Conservation (phyloP, 2,329 filamentous ascomycete species). For the Pseudocercospora vitis region DNA sequence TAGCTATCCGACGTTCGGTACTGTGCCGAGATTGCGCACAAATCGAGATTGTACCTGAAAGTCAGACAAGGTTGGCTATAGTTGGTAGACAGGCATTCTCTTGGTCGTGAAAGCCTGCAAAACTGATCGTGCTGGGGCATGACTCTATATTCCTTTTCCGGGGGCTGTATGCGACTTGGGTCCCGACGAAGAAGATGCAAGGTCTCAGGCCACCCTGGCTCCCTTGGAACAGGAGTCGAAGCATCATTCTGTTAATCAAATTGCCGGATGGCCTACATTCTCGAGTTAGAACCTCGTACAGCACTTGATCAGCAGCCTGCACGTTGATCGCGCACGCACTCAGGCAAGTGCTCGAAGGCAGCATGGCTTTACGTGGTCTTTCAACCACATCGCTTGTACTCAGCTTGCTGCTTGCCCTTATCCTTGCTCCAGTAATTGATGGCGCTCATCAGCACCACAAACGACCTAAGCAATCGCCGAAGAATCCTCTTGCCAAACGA, state of each 20-base stretch:
- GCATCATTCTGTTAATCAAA: background rate
- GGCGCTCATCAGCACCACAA: background rate
- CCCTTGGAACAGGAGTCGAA: background rate
- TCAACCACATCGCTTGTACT: too few species aligned
- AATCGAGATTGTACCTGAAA: background rate
- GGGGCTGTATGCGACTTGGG: too few species aligned
- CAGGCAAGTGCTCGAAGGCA: slow-evolving; percentile 2
- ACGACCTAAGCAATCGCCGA: background rate
- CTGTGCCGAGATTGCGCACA: background rate
- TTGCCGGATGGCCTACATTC: too few species aligned
- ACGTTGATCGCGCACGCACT: too few species aligned
- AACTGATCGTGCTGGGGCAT: too few species aligned
- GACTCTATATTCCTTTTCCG: too few species aligned
- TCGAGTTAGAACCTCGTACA: background rate
- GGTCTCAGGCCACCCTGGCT: background rate
- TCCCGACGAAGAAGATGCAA: too few species aligned
- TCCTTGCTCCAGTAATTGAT: too few species aligned
- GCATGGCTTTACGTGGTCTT: background rate
- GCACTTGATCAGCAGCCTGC: background rate
- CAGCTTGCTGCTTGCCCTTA: too few species aligned
- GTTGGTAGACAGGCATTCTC: too few species aligned
- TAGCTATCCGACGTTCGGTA: background rate
- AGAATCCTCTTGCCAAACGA: slow-evolving; percentile 6
- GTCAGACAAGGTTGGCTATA: background rate
- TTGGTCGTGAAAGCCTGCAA: too few species aligned